phyloP scores from a whole-genome alignment of 73 alveolate species.

The Strombidium stylifer region DNA sequence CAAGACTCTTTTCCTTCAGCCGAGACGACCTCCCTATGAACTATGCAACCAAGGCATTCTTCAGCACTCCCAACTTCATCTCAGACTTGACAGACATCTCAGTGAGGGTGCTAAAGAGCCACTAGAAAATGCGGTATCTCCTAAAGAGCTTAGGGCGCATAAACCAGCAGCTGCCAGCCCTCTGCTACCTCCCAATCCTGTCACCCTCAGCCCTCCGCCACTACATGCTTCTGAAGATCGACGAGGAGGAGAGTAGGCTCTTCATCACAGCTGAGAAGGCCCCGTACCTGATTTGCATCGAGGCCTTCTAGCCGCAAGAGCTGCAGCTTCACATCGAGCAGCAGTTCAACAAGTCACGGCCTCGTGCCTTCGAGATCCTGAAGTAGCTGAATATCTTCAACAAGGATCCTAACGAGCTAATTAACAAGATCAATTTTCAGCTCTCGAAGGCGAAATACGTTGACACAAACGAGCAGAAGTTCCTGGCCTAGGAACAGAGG shows the following conservation, averaged over 20 bases:
- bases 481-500: no score
- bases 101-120: constrained; percentile 39
- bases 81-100: constrained; percentile 67
- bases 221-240: constrained; percentile 53
- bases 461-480: no score
- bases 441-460: no score
- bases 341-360: no score
- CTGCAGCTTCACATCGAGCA: neutral
- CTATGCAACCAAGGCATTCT: constrained; percentile 43
- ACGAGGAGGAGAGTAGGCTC: constrained; percentile 48
- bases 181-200: constrained; percentile 49
- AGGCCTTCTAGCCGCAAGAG: constrained; percentile 53
- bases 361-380: no score
- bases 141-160: constrained; percentile 41
- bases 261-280: constrained; percentile 71
- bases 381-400: no score
- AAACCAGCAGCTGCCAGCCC: constrained; percentile 58
- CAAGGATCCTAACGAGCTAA: no score
- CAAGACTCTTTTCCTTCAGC: neutral
- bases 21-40: constrained; percentile 12
- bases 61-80: constrained; percentile 52
- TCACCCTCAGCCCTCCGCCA: constrained; percentile 26
- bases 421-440: no score
- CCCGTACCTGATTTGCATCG: constrained; percentile 68
- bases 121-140: constrained; percentile 32